Evolutionary conservation across 805 yeast species (phyloP), one percentile per base, ranked within the genome.

Genomic region (Kluyveromyces aestuarii): DNA sequence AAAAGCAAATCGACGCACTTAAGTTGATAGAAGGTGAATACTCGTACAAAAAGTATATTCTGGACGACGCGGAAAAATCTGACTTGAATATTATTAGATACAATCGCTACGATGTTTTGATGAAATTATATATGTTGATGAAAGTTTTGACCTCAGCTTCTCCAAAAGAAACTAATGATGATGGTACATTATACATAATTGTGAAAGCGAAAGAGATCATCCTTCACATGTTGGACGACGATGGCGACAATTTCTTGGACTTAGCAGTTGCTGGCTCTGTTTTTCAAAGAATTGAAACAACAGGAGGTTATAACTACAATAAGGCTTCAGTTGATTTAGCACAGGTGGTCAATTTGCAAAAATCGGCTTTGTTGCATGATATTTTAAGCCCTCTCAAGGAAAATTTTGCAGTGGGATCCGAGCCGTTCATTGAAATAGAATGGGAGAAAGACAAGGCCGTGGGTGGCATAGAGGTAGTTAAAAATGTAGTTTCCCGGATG

Each of bases 361-460:
- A 69, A 13, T 65, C 73, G 17, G 76, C 86, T 0, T 59, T 75
- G 1, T 86, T 82, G 57, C 90, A 93, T 0, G 89, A 87, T 54
- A 66, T 91, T 25, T 64, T 91, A 17, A 71, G 84, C 1, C 82
- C 87, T 1, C 75, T 61, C 50, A 56, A 47, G 30, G 57, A 49
- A 41, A 59, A 52, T 25, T 35, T 48, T 27, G 45, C 44, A 30
- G 37, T 56, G 27, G 48, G 57, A 37, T 50, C 55, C 18, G 54
- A 55, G 13, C 69, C 68, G 36, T 63, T 78, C 51, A 62, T 82
- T 8, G 64, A 66, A 7, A 64, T 81, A 2, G 60, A 67, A 10
- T 90, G 98, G 98, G 76, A 79, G n/a, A 78, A 85, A 81, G 77
- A 84, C 46, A 79, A 77, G 48, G 88, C 95, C 0, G 84, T 91